Evolutionary conservation across 2,329 filamentous ascomycete species (phyloP).

Genomic region (Colletotrichum godetiae): DNA sequence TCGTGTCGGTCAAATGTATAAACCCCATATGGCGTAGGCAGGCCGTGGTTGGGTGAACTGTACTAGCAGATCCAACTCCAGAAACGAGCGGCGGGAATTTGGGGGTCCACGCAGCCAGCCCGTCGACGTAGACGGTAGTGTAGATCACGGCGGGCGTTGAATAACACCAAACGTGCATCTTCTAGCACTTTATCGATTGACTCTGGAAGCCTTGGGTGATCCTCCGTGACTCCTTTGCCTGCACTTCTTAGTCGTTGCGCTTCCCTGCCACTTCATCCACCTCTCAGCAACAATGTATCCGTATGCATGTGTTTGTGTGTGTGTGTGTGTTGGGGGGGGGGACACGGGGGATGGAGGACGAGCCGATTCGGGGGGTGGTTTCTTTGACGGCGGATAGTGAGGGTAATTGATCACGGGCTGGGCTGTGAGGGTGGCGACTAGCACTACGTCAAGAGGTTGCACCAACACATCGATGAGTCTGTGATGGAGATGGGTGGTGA

Average conservation of each 20-base stretch:
- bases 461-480: conserved; percentile 15
- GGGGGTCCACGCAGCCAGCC: conserved; percentile 12
- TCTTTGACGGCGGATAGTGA: not conserved
- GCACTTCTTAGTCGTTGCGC: not conserved
- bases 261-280: not conserved
- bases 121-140: not conserved
- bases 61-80: not conserved
- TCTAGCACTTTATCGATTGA: conserved; percentile 5
- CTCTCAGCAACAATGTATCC: not conserved
- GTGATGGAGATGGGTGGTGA: conserved; percentile 11
- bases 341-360: conserved; percentile 2
- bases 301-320: not conserved
- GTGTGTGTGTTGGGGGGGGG: not conserved
- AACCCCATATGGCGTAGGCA: not conserved
- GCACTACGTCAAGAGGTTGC: conserved; percentile 30
- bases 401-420: conserved; percentile 13
- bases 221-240: conserved; percentile 9
- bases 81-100: not conserved
- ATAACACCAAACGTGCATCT: conserved; percentile 9
- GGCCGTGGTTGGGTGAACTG: not conserved
- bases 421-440: conserved; percentile 21
- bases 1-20: not conserved
- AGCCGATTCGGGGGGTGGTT: not conserved
- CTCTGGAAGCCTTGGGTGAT: conserved; percentile 23
- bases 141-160: not conserved